These are phyloP conservation scores for Colletotrichum liaoningense DNA, from an alignment of 2,329 filamentous ascomycete species.

Conservation along the genomic window DNA sequence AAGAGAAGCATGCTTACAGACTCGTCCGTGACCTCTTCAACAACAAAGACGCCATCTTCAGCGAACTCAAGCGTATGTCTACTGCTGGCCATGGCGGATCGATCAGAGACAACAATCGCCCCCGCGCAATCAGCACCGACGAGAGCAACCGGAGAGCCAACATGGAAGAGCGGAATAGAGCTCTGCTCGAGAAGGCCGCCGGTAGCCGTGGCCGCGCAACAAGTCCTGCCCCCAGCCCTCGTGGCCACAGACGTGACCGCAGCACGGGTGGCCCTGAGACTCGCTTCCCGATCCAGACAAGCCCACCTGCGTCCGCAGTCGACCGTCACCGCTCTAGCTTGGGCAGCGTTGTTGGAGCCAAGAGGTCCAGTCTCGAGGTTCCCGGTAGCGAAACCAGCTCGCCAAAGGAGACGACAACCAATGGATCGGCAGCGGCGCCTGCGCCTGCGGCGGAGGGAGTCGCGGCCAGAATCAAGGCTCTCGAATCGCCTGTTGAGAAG, in stretches of 20 bases:
- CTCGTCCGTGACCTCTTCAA: slow-evolving; percentile 91
- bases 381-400: slow-evolving; percentile 67
- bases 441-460: slow-evolving; percentile 31
- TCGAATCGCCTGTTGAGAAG: slow-evolving; percentile 62
- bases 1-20: slow-evolving; percentile 92
- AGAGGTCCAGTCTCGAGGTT: slow-evolving; percentile 83
- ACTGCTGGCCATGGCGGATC: slow-evolving; percentile 75
- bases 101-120: slow-evolving; percentile 58
- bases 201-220: slow-evolving; percentile 77
- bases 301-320: slow-evolving; percentile 62
- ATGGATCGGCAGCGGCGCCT: slow-evolving; percentile 48
- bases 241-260: slow-evolving; percentile 80
- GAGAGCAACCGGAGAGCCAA: slow-evolving; percentile 94
- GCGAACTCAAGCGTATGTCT: slow-evolving; percentile 91
- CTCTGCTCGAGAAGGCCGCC: slow-evolving; percentile 76
- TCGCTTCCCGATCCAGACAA: slow-evolving; percentile 84
- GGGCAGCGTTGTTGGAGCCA: slow-evolving; percentile 60
- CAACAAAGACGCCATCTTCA: slow-evolving; percentile 95
- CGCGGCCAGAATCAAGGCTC: slow-evolving; percentile 33
- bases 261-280: slow-evolving; percentile 80
- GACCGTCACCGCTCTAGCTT: slow-evolving; percentile 64
- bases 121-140: slow-evolving; percentile 91
- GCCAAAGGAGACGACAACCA: slow-evolving; percentile 53
- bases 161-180: slow-evolving; percentile 92
- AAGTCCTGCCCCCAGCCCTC: slow-evolving; percentile 74